Evolutionary conservation across 371 early-diverging fungal genomes (phyloP).

Genomic region (Mucor saturninus): DNA sequence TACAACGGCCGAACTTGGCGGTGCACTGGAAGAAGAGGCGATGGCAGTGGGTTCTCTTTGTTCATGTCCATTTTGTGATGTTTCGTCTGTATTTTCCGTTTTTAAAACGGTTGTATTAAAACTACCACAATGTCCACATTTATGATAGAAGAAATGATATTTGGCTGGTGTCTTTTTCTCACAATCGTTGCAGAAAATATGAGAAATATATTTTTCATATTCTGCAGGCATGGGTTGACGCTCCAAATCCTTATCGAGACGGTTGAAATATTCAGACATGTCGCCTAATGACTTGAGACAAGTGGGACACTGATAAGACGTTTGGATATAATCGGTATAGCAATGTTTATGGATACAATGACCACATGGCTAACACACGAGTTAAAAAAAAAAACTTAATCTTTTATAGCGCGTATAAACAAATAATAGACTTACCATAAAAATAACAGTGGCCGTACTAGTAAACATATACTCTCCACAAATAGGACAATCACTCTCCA

Average conservation of each 20-base stretch:
- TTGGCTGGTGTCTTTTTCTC: conserved; percentile 79
- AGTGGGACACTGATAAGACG: conserved; percentile 95
- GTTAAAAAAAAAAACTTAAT: neutral
- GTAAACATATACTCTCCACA: conserved; percentile 98
- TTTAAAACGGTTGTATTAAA: conserved; percentile 91
- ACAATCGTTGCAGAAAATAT: conserved; percentile 96
- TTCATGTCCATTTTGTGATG: conserved; percentile 1
- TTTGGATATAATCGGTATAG: conserved; percentile 80
- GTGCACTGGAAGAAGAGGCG: conserved; percentile 1
- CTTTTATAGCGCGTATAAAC: neutral
- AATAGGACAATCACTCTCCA: conserved; percentile 95
- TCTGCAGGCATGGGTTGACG: conserved; percentile 92
- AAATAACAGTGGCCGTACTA: conserved; percentile 78
- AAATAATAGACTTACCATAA: conserved; percentile 69
- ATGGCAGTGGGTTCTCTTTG: neutral
- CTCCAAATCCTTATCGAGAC: conserved; percentile 83
- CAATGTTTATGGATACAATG: conserved; percentile 95
- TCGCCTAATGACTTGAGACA: conserved; percentile 94
- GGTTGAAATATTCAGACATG: conserved; percentile 81
- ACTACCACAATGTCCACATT: conserved; percentile 84
- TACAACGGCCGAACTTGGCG: neutral
- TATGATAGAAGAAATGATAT: conserved; percentile 96
- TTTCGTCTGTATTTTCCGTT: conserved; percentile 51
- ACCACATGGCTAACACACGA: conserved; percentile 77
- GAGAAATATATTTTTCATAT: conserved; percentile 71